A percentile compares a stretch with the other conserved stretches of the same genome.
These are phyloP conservation scores for Suillus paluster DNA, from an alignment of 768 basidiomycete species.

Conservation along the genomic window DNA sequence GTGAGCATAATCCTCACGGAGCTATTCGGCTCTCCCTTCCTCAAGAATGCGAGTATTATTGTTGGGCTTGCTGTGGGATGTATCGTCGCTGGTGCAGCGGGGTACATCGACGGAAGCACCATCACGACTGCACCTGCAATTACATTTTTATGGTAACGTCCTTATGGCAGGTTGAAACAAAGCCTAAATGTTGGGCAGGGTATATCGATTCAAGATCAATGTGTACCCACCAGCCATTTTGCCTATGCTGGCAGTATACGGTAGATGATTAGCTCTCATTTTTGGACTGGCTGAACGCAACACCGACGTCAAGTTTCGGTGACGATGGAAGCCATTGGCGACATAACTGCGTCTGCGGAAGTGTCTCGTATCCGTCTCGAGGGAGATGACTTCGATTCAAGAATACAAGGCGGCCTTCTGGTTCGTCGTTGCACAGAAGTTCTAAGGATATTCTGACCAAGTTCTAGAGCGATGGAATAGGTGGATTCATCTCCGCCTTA, in stretches of 20 bases:
- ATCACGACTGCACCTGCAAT: constrained; percentile 74
- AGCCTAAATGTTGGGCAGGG: constrained; percentile 43
- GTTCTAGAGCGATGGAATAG: constrained; percentile 69
- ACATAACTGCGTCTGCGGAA: too few relatives aligned
- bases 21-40: too few relatives aligned
- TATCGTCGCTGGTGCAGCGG: constrained; percentile 78
- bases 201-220: too few relatives aligned
- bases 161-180: background rate
- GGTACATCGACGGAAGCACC: constrained; percentile 71
- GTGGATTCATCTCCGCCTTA: constrained; percentile 78
- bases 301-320: too few relatives aligned
- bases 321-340: too few relatives aligned
- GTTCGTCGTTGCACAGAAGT: constrained; percentile 35
- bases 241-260: too few relatives aligned
- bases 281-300: too few relatives aligned
- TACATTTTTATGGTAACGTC: constrained; percentile 73
- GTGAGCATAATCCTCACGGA: constrained; percentile 73
- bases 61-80: constrained; percentile 75
- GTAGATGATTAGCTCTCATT: too few relatives aligned
- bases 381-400: too few relatives aligned
- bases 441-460: background rate
- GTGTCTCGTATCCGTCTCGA: too few relatives aligned
- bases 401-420: constrained; percentile 82
- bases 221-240: too few relatives aligned
- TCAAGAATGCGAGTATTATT: too few relatives aligned